Evolutionary conservation across 164 flowering plant species (phyloP), one percentile per base, ranked within the genome.

Genomic region (Berberis vulgaris): DNA sequence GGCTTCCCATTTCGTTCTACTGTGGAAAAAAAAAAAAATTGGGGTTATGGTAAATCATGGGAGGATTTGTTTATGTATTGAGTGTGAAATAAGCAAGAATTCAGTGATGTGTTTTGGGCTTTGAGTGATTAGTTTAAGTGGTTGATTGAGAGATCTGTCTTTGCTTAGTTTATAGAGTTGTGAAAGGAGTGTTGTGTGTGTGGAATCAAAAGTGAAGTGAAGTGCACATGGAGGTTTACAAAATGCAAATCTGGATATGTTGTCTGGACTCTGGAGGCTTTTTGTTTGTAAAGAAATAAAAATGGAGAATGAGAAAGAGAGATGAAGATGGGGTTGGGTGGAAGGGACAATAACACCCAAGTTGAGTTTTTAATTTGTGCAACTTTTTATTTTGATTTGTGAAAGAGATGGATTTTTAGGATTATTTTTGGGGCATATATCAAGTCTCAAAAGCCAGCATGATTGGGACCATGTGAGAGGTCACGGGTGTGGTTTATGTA

Each of bases 171-270:
- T 69, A 70, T 49, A 26, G 5, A 8, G 6, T 55, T 2, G 26
- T 47, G 49, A n/a, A 63, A 41, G 52, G 5, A 65, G 40, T 55
- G 38, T 50, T 61, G 64, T 5, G 46, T 61, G 61, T n/a, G 43
- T 66, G 55, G 68, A 63, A 59, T 70, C 53, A 52, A 59, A 40
- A 61, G 64, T 45, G 69, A n/a, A 72, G 78, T 72, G 65, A 73
- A 68, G 57, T 54, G 79, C 83, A 76, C 82, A 78, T 83, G 87
- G 66, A 66, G 63, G 26, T 69, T 12, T 46, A 61, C 42, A 59
- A 70, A 47, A 54, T 67, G 71, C 72, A 64, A 67, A 64, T 65
- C 71, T 71, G 77, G 74, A 63, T 77, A 76, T 68, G 55, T 60
- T 78, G 81, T 78, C 81, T 66, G 80, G 52, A 26, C 26, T 26